Base-by-base conservation (phyloP, 371 early-diverging fungal genomes). In the Apophysomyces elegans region DNA sequence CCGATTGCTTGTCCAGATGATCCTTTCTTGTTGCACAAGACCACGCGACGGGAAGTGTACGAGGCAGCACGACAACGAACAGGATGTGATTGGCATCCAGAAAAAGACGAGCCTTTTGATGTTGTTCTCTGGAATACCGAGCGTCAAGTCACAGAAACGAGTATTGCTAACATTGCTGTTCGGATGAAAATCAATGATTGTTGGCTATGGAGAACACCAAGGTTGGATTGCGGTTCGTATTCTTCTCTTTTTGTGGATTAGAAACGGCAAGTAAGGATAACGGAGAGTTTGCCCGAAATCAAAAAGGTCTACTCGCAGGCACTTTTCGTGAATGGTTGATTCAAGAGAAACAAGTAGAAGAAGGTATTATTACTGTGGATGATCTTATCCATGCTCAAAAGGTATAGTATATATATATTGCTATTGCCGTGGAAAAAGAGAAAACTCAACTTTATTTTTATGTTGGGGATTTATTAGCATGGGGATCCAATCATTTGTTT, bases 101-200 rank as follows among this genome's bases (percentile, higher is more conserved):
- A 56, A 7, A 26, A 47, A 1, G 61, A 71, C 5, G 70, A 56
- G 12, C 79, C 81, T 0, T 86, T 85, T 65, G 89, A 89, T 65
- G 89, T 86, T 44, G 64, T 88, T 5, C 56, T 89, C 41, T 85
- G 74, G 71, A 89, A 89, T 56, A 59, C 77, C 32, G 44, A 79
- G 1, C 26, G 62, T 0, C 71, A 87, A 18, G 66, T 89, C 2
- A 89, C 87, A 47, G 89, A 89, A 65, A 75, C 87, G 0, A 79
- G 85, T 26, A 85, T 89, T 56, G 86, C 87, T 11, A 89, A 89
- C 58, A 76, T 89, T 37, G 87, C 89, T 13, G 56, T 88, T 14
- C 71, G 74, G 8, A 63, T 73, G 21, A 46, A 18, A 58, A 66
- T 16, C 32, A 58, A 62, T 61, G 78, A 58, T 37, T 68, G 14